Evolutionary conservation across 2,329 filamentous ascomycete genomes (phyloP), one percentile per base, ranked within the genome.

Genomic region (Epichloe bromicola): DNA sequence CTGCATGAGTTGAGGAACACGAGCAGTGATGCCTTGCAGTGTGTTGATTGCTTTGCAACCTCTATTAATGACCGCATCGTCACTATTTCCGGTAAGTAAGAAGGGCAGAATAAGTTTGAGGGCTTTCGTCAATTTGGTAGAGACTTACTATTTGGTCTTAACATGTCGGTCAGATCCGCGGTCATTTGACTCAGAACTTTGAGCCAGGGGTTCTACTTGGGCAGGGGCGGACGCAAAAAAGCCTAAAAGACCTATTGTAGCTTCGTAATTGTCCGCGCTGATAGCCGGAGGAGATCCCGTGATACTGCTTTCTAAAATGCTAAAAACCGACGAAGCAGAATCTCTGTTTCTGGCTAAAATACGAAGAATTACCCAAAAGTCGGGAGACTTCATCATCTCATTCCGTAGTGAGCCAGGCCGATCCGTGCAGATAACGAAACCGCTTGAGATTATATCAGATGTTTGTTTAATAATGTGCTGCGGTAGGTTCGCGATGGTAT

Each of bases 231-330:
- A 86, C 3, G 93, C 88, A 67, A 97, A 54, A 91, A 91, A 86
- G 59, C 94, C 94, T 23, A 96, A 77, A 20, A 98, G 73, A 33
- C 78, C 75, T 50, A 98, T 83, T 3, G 87, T 86, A 20, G 88
- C 83, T 63, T 96, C 89, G 60, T 97, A 98, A 59, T 98, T 98
- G 63, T 97, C 93, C 23, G 90, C 88, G 53, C 89, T 91, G 48
- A 98, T 86, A 5, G 90, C 86, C 14, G 86, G 83, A 17, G 84
- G 84, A n/a, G 80, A 76, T 14, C 84, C 85, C 12, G 77, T 78
- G 2, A 88, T 81, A 26, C 90, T 82, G 50, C 79, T 82, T 61
- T 93, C 85, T 0, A 96, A 74, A n/a, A 97, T 86, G 50, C 85
- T 81, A 64, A 97, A 97, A 0, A 95, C 89, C 15, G 83, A 75